Percentiles rank a stretch among this genome's conserved stretches.
Evolutionary conservation across 169 alveolate genomes (phyloP).

Genomic region (Eimeria tenella): DNA sequence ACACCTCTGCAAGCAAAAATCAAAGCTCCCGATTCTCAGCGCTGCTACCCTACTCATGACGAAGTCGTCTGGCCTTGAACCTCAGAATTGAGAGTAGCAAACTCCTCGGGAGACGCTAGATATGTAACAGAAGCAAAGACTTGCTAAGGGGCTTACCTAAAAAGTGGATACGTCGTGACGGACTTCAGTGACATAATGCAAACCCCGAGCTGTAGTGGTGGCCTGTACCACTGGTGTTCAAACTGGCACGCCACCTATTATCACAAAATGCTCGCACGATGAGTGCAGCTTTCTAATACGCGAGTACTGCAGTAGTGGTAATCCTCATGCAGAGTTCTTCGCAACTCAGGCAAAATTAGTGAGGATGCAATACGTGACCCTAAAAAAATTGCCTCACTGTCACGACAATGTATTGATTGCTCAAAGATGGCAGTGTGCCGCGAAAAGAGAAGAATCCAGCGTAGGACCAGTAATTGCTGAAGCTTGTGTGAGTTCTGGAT

Average conservation of each 20-base stretch:
- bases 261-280: background rate
- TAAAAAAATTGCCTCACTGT: slow-evolving; percentile 12
- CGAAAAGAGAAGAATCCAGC: slow-evolving; percentile 76
- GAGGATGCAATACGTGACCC: background rate
- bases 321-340: background rate
- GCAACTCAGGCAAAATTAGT: background rate
- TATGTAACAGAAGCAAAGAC: background rate
- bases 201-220: slow-evolving; percentile 80
- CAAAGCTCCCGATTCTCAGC: background rate
- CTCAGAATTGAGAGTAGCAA: too few relatives aligned
- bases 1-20: slow-evolving; percentile 60
- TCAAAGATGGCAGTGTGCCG: slow-evolving; percentile 67
- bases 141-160: slow-evolving; percentile 23
- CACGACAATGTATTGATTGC: slow-evolving; percentile 69
- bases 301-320: background rate
- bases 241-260: slow-evolving; percentile 40
- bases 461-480: slow-evolving; percentile 56
- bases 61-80: too few relatives aligned
- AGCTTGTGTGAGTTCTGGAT: slow-evolving; percentile 61
- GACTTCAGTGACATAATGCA: slow-evolving; percentile 83
- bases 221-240: slow-evolving; percentile 68
- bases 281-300: background rate
- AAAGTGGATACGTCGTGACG: slow-evolving; percentile 82
- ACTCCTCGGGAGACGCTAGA: background rate
- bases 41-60: too few relatives aligned